Base-by-base conservation (phyloP, 331 rosid species). In the Stylosanthes scabra region DNA sequence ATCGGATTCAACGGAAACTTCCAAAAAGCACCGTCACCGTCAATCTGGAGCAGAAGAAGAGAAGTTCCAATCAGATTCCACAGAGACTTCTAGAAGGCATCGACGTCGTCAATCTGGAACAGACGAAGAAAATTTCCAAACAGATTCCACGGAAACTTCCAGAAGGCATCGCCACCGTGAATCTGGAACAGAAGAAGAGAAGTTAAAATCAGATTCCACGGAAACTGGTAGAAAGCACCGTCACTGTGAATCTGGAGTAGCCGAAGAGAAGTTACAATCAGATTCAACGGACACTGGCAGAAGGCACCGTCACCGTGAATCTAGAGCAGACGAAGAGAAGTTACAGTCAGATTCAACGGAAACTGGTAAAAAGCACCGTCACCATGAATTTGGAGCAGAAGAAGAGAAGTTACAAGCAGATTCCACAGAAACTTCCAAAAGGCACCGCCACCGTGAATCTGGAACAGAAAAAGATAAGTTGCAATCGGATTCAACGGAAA, bases 361-460 rank as follows among this genome's bases (percentile, higher is more conserved):
- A 49, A 9, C 54, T 49, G 12, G 16, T 2, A 49, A n/a, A 49
- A 49, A 5, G 54, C 54, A 14, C 20, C 25, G 56, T 50, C 56
- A 13, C 6, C 52, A 15, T 34, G 39, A 34, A 34, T 34, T 6
- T 8, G 49, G 12, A 11, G 9, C 9, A 44, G 49, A 44, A 2
- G 12, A 44, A 44, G 11, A 7, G 12, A 8, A 80, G 8, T 84
- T 79, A 44, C 76, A 8, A 6, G 1, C 49, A 7, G 49, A 44
- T 7, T 44, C 49, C 1, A 44, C 49, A 3, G 49, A 44, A 44
- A 44, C 49, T 44, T 8, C 12, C 7, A 44, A 12, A 44, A 44
- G 49, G 49, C 9, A 11, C 7, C 49, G 25, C 25, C 25, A 44
- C 12, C 12, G 49, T 7, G 49, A 9, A 47, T 3, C 52, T 11